phyloP scores from a whole-genome alignment of 345 rosid species.

The Adansonia digitata region DNA sequence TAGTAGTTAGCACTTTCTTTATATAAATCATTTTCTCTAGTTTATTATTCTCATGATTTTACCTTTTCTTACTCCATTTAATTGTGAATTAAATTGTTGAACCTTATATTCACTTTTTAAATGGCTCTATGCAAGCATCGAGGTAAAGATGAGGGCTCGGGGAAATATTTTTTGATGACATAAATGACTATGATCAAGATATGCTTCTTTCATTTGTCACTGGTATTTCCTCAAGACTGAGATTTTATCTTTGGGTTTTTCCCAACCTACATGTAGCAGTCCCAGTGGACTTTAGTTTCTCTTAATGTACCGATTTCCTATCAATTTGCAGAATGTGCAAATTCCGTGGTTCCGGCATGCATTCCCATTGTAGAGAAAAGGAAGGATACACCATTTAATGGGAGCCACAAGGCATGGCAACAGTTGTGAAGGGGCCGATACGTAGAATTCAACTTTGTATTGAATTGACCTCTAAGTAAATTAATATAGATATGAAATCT shows the following conservation, averaged over 20 bases:
- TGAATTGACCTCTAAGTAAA: background rate
- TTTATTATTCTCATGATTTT: background rate
- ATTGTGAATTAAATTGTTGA: background rate
- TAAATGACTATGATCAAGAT: slow-evolving; percentile 84
- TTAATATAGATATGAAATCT: background rate
- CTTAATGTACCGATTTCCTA: background rate
- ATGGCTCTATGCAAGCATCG: slow-evolving; percentile 65
- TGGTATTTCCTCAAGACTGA: slow-evolving; percentile 38
- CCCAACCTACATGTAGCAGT: background rate
- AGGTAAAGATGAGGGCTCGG: slow-evolving; percentile 92
- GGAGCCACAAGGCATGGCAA: slow-evolving; percentile 90
- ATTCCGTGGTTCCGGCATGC: slow-evolving; percentile 89
- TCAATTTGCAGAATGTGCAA: slow-evolving; percentile 71
- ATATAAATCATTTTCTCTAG: background rate
- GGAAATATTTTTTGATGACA: slow-evolving; percentile 95
- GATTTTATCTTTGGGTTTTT: background rate
- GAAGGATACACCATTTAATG: slow-evolving; percentile 71
- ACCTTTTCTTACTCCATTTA: background rate
- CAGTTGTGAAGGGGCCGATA: slow-evolving; percentile 94
- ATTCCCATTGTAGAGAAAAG: slow-evolving; percentile 84
- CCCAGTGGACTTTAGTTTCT: background rate
- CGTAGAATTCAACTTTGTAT: slow-evolving; percentile 96
- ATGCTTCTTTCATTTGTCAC: slow-evolving; percentile 93
- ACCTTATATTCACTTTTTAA: background rate
- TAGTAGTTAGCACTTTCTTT: no score